These are phyloP conservation scores for Metschnikowia arizonensis DNA, from an alignment of 805 yeast genomes.

Conservation along the genomic window DNA sequence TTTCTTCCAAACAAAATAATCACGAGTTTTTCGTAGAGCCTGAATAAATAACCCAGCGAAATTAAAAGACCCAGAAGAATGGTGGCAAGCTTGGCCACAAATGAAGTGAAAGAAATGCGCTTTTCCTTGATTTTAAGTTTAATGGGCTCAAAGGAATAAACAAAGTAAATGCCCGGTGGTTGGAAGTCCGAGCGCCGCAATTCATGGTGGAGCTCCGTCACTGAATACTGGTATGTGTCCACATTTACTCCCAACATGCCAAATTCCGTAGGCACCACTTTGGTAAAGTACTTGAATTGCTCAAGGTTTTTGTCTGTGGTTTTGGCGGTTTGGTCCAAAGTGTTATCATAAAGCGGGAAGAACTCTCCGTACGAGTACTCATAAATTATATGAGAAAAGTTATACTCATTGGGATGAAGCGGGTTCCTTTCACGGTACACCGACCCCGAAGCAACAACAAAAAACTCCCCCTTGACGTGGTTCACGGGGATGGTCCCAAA, in stretches of 20 bases:
- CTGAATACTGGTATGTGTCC: slow-evolving; percentile 83
- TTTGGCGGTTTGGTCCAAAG: slow-evolving; percentile 76
- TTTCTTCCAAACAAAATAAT: slow-evolving; percentile 55
- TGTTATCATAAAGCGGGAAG: slow-evolving; percentile 80
- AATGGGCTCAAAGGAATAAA: slow-evolving; percentile 86
- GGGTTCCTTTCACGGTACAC: slow-evolving; percentile 53
- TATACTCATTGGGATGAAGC: slow-evolving; percentile 49
- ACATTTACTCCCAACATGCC: slow-evolving; percentile 65
- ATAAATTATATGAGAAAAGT: slow-evolving; percentile 78
- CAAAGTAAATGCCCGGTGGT: slow-evolving; percentile 76
- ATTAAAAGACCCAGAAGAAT: slow-evolving; percentile 79
- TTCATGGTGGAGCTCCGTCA: slow-evolving; percentile 47
- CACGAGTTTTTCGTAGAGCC: slow-evolving; percentile 52
- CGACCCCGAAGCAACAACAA: slow-evolving; percentile 72
- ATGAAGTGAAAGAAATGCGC: slow-evolving; percentile 73
- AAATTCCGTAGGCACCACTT: slow-evolving; percentile 81
- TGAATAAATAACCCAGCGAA: slow-evolving; percentile 61
- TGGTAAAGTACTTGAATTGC: slow-evolving; percentile 60
- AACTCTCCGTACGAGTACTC: slow-evolving; percentile 91
- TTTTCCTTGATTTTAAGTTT: slow-evolving; percentile 63
- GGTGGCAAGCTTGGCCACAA: slow-evolving; percentile 72
- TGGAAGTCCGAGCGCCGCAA: slow-evolving; percentile 14
- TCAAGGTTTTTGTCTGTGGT: slow-evolving; percentile 46
- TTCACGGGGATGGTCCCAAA: slow-evolving; percentile 81
- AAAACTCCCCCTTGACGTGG: slow-evolving; percentile 80